A percentile compares a stretch with the other conserved stretches of the same genome.
Evolutionary conservation across 495 filamentous ascomycete species (phyloP).

Genomic region (Sphaerosporella brunnea): DNA sequence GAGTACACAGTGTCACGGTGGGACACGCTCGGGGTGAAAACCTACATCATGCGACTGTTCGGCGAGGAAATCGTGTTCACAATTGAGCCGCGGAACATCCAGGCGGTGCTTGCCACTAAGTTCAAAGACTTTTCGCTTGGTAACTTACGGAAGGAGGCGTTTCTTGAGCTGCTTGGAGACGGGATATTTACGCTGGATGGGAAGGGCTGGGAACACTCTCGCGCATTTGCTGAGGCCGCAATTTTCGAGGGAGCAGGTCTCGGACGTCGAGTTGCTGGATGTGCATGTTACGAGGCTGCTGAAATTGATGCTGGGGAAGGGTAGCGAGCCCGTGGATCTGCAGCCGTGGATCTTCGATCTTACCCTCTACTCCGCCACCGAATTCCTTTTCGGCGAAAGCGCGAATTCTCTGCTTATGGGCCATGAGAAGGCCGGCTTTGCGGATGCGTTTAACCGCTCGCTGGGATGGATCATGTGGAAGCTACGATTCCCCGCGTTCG

Average conservation of each 20-base stretch:
- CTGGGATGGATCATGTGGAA: constrained; percentile 33
- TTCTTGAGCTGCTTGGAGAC: constrained; percentile 42
- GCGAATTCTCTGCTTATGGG: constrained; percentile 28
- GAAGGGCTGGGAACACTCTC: constrained; percentile 44
- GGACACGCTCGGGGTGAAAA: constrained; percentile 28
- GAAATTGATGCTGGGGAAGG: constrained; percentile 28
- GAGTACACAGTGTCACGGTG: no score
- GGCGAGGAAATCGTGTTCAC: constrained; percentile 24
- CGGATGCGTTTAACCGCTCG: constrained; percentile 32
- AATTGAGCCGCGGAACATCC: constrained; percentile 61
- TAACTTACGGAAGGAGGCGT: constrained; percentile 29
- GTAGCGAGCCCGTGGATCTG: constrained; percentile 41
- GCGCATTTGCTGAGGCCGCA: constrained; percentile 45
- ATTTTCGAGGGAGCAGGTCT: constrained; percentile 43
- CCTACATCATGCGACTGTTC: neutral
- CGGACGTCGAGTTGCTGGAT: constrained; percentile 42
- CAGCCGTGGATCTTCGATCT: constrained; percentile 47
- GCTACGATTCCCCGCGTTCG: constrained; percentile 29
- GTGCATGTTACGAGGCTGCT: constrained; percentile 39
- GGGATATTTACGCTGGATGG: constrained; percentile 60
- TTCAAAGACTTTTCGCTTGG: constrained; percentile 46
- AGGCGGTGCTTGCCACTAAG: constrained; percentile 41
- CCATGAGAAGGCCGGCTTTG: constrained; percentile 26
- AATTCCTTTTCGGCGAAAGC: constrained; percentile 53
- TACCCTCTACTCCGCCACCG: constrained; percentile 52